Percentiles rank a stretch among this genome's conserved stretches.
Evolutionary conservation across 768 basidiomycete species (phyloP).

Genomic region (Lactifluus pinguis): DNA sequence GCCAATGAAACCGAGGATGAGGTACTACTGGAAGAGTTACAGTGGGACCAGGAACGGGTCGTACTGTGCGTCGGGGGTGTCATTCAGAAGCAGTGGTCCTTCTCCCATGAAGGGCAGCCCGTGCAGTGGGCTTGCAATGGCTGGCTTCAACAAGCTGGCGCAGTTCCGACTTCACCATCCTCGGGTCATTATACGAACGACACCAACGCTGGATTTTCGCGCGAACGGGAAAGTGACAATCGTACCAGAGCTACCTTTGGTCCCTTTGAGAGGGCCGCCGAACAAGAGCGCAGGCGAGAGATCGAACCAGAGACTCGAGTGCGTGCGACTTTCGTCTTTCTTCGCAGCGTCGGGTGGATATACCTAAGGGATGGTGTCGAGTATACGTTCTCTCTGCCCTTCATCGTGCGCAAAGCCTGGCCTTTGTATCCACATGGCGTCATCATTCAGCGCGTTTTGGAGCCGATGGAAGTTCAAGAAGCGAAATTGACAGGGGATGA

Average conservation of each 20-base stretch:
- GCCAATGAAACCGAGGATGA: constrained; percentile 28
- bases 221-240: constrained; percentile 21
- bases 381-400: constrained; percentile 73
- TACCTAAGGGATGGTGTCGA: constrained; percentile 63
- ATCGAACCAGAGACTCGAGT: constrained; percentile 34
- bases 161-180: constrained; percentile 23
- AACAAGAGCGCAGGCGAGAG: constrained; percentile 30
- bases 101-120: constrained; percentile 57
- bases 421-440: constrained; percentile 71
- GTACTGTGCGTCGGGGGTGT: constrained; percentile 59
- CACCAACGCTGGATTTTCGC: constrained; percentile 21
- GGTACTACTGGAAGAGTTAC: constrained; percentile 40
- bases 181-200: constrained; percentile 26
- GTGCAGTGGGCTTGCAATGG: constrained; percentile 80
- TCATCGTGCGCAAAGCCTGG: constrained; percentile 73
- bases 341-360: constrained; percentile 65
- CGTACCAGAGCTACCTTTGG: constrained; percentile 30
- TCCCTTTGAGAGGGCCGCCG: constrained; percentile 29
- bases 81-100: constrained; percentile 65
- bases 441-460: constrained; percentile 66
- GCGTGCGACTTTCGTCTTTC: constrained; percentile 65
- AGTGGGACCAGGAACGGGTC: constrained; percentile 60
- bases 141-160: constrained; percentile 47
- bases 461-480: constrained; percentile 57
- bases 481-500: constrained; percentile 56